These are phyloP conservation scores for Curvularia sp. DNA, from an alignment of 2,329 filamentous ascomycete species.

Conservation along the genomic window DNA sequence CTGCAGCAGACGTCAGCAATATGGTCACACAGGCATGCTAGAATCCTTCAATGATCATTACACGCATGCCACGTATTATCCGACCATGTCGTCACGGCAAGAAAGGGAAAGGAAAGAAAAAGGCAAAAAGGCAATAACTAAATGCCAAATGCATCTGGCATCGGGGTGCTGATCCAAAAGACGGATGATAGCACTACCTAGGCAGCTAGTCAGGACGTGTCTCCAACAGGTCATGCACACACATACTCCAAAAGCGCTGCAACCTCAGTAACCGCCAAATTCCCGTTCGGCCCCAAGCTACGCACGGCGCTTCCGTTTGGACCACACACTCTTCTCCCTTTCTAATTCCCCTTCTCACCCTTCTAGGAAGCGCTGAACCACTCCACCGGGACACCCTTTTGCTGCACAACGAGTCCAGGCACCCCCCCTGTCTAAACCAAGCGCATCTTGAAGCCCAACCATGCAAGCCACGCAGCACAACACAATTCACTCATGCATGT, in stretches of 20 bases:
- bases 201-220: not conserved
- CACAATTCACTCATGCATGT: conserved; percentile 14
- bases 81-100: not conserved
- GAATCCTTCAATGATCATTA: not conserved
- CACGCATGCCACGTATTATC: conserved; percentile 4
- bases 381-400: not conserved
- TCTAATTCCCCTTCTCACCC: not conserved
- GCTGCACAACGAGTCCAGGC: conserved; percentile 1
- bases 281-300: not conserved
- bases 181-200: not conserved
- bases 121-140: not conserved
- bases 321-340: not conserved
- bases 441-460: conserved; percentile 15
- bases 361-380: conserved; percentile 7
- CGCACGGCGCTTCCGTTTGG: conserved; percentile 2
- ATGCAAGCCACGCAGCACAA: conserved; percentile 20
- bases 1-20: conserved; percentile 2
- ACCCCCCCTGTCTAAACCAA: conserved; percentile 2
- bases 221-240: not conserved
- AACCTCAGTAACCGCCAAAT: not conserved
- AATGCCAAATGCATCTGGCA: not conserved
- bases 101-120: not conserved
- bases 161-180: not conserved
- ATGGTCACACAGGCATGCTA: not conserved
- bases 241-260: not conserved